Percentiles rank a stretch among this genome's conserved stretches.
Evolutionary conservation across 495 filamentous ascomycete genomes (phyloP).

Genomic region (Neurospora pannonica): DNA sequence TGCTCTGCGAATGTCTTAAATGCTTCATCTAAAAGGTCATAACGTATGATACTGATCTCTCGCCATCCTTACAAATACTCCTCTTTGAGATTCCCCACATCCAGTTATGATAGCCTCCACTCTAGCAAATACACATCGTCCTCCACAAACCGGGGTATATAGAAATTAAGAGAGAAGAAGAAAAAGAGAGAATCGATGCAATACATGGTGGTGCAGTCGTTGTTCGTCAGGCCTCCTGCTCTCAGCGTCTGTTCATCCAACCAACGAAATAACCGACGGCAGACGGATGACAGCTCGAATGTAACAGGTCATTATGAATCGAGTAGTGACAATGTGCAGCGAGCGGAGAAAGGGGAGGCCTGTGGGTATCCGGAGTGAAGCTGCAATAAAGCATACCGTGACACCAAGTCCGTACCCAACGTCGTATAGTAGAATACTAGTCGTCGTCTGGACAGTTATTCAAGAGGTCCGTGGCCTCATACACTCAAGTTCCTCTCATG

Average conservation of each 20-base stretch:
- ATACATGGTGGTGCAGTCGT: not conserved
- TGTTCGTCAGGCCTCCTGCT: not conserved
- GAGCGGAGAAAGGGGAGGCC: not conserved
- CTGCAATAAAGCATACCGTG: constrained; percentile 12
- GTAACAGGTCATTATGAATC: not conserved
- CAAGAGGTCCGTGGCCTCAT: constrained; percentile 15
- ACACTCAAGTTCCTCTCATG: constrained; percentile 17
- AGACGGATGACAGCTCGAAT: not conserved
- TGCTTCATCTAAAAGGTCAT: constrained; percentile 7
- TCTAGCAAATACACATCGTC: not conserved
- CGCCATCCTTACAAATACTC: not conserved
- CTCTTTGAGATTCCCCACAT: not conserved
- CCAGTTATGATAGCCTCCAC: not conserved
- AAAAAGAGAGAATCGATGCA: not conserved
- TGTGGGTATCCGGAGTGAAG: constrained; percentile 4
- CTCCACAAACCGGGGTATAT: not conserved
- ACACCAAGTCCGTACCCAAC: constrained; percentile 33
- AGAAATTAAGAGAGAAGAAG: not conserved
- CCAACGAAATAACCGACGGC: not conserved
- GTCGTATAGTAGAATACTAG: constrained; percentile 19
- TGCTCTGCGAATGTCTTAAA: constrained; percentile 7
- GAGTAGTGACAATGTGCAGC: not conserved
- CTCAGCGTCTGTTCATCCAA: not conserved
- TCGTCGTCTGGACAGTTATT: constrained; percentile 25
- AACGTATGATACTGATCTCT: not conserved